Base-by-base conservation (phyloP, 805 yeast genomes). In the Metschnikowia kunwiensis region DNA sequence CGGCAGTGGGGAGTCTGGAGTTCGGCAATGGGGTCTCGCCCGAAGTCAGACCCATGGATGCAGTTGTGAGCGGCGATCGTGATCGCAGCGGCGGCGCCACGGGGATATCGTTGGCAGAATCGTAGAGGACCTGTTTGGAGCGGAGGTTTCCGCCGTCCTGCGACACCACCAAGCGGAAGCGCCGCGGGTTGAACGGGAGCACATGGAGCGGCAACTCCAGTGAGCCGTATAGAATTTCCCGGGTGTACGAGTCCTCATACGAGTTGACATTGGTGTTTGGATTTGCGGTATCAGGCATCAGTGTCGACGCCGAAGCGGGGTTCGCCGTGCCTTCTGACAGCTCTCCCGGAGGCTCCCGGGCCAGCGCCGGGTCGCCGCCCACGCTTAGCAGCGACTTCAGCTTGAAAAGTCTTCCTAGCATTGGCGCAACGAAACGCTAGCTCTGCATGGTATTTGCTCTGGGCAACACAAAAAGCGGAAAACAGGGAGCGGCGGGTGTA, bases 101-200 rank as follows among this genome's bases (percentile, higher is more conserved):
- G 14, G 14, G 24, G 7, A 34, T 19, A 5, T 68, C 69, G 11
- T 43, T 44, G 14, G 55, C 55, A 6, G 76, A 63, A 53, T 75
- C 81, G 46, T 56, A 73, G n/a, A 75, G 54, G 2, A 68, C 65
- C 44, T 70, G 77, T 42, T 74, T 75, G 1, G 66, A 51, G 12
- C 78, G 50, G 8, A 75, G 40, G 34, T 50, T 61, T 2, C 72
- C 71, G 2, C 78, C 78, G 47, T 75, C 80, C 49, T 75, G 80
- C 6, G 74, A 57, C 21, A 75, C 58, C 3, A 75, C 53, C 25
- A 75, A 47, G 23, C 80, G 53, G 47, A 70, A 73, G 9, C 47
- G 48, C 38, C 58, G 57, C 19, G 46, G 44, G 36, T 57, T 60
- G 32, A 60, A 49, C 14, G 51, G 54, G 12, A 44, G 33, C 2